phyloP scores from a whole-genome alignment of 176 grass and related monocot species.

The Melocanna baccifera region DNA sequence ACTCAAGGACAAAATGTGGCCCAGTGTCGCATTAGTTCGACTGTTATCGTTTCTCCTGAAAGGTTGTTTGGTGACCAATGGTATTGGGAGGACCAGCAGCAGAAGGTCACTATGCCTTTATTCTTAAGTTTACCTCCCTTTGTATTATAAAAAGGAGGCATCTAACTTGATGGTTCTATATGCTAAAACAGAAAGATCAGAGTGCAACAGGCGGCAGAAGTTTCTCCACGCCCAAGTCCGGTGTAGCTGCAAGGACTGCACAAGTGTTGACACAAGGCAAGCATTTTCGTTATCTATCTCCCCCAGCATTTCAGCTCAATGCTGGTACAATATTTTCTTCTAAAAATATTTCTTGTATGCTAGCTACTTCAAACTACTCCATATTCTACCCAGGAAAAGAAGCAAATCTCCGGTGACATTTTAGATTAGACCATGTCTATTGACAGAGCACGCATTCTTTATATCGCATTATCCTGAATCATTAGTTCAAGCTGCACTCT shows the following conservation, averaged over 20 bases:
- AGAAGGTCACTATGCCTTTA: slow-evolving; percentile 46
- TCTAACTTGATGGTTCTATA: slow-evolving; percentile 45
- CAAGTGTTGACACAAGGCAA: slow-evolving; percentile 41
- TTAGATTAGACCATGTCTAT: not conserved
- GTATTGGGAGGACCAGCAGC: slow-evolving; percentile 38
- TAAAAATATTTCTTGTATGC: not conserved
- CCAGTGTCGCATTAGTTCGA: slow-evolving; percentile 6
- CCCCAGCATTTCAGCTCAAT: not conserved
- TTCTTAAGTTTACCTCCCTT: slow-evolving; percentile 10
- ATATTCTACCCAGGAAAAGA: not conserved
- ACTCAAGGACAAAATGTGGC: slow-evolving; percentile 25
- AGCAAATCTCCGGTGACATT: not conserved
- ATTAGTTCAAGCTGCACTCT: not conserved
- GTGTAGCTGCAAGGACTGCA: slow-evolving; percentile 26
- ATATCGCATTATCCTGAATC: not conserved
- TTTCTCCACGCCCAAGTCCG: slow-evolving; percentile 26
- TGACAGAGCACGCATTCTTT: not conserved
- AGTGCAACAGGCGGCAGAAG: slow-evolving; percentile 30
- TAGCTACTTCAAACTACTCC: not conserved
- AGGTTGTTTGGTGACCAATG: slow-evolving; percentile 32
- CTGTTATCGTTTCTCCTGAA: slow-evolving; percentile 31
- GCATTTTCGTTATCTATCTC: slow-evolving; percentile 10
- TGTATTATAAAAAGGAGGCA: slow-evolving; percentile 11
- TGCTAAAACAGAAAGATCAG: slow-evolving; percentile 60
- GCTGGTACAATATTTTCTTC: not conserved